Evolutionary conservation across 495 filamentous ascomycete species (phyloP).

Genomic region (Lentithecium fluviatile): DNA sequence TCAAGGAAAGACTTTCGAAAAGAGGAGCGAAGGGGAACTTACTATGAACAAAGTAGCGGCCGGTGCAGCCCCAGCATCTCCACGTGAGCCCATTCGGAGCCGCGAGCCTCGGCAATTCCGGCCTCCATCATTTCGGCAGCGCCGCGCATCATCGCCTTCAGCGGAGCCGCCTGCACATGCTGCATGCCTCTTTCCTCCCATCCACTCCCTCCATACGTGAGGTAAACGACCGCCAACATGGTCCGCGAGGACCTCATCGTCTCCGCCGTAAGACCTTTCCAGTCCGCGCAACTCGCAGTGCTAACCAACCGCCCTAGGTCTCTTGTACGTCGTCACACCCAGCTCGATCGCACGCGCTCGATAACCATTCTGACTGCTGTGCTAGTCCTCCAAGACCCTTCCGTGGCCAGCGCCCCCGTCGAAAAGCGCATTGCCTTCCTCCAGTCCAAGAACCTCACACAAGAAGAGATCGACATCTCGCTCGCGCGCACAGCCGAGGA

Average conservation of each 20-base stretch:
- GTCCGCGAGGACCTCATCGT: conserved; percentile 47
- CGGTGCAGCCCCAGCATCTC: no score
- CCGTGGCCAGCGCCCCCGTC: conserved; percentile 81
- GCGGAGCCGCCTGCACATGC: neutral
- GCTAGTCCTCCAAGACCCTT: conserved; percentile 88
- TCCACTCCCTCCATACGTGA: neutral
- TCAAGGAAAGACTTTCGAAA: no score
- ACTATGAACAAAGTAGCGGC: no score
- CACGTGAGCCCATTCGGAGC: conserved; percentile 12
- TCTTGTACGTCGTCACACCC: conserved; percentile 48
- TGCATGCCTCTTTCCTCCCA: neutral
- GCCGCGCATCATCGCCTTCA: neutral
- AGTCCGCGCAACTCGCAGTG: neutral
- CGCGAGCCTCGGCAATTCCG: conserved; percentile 21
- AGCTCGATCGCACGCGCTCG: neutral
- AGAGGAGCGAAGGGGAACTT: no score
- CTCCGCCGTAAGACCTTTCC: conserved; percentile 40
- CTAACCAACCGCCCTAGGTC: conserved; percentile 53
- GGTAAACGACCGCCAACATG: conserved; percentile 33
- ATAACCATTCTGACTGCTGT: neutral
- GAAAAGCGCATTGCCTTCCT: conserved; percentile 92
- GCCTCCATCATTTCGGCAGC: conserved; percentile 11
- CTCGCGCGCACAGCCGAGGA: conserved; percentile 70
- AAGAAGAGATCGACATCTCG: conserved; percentile 86
- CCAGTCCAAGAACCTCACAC: conserved; percentile 93